Evolutionary conservation across 768 basidiomycete genomes (phyloP), one percentile per base, ranked within the genome.

Genomic region (Cubamyces sp.): DNA sequence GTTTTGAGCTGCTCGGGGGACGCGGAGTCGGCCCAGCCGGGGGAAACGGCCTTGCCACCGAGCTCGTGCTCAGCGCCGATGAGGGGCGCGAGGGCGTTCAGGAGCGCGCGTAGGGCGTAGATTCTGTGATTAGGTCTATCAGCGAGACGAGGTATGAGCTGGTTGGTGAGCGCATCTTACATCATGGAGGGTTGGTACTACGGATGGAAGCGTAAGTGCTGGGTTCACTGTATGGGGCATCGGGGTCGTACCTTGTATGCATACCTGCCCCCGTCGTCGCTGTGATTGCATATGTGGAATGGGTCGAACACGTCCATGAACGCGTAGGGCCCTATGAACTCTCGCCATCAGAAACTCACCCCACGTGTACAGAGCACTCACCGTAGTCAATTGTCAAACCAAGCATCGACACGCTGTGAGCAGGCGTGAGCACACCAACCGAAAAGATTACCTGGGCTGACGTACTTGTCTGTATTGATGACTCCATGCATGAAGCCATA

Each of bases 401-500:
- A 30, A 90, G 74, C 18, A 92, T 78, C 3, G 90, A 91, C 21
- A 91, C 84, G 57, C 90, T 91, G 34, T 11, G 64, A 46, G 39
- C 28, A 40, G 25, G 34, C 7, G 39, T 54, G 16, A 56, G 40
- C 28, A 45, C 14, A 57, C 72, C 34, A 71, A 45, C 52, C 39
- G 25, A 6, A 0, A 26, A 49, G 15, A 23, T 18, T 26, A 15
- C 30, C 42, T 30, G 57, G 26, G 25, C 2, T n/a, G 25, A 70
- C 82, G 60, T 66, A 90, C 91, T 96, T 97, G 78, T 98, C 96
- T 1, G 96, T 96, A 71, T 98, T 98, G 68, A 99, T 94, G 40
- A 99, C 96, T 0, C 94, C 94, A 70, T 95, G 92, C 93, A 94
- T 93, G 72, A 92, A 95, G 0, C 94, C 94, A 73, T 90, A 91